phyloP scores from a whole-genome alignment of 2,329 filamentous ascomycete species.

The Arachnomyces sp. region DNA sequence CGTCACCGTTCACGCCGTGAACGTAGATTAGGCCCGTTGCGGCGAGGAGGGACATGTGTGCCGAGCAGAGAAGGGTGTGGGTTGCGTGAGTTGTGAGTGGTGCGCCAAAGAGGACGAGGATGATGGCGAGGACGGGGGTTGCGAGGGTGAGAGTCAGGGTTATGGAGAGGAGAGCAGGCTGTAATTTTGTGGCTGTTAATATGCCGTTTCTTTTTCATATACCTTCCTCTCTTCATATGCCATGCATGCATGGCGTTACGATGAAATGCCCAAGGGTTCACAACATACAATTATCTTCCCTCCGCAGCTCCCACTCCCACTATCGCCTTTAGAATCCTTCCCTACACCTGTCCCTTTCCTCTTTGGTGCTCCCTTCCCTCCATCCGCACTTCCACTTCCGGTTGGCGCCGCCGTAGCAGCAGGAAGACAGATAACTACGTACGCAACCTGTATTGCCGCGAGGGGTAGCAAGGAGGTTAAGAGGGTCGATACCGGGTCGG shows the following conservation, averaged over 20 bases:
- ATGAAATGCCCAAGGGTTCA: neutral
- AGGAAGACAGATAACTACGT: constrained; percentile 53
- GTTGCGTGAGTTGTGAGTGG: constrained; percentile 72
- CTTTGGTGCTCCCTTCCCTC: constrained; percentile 6
- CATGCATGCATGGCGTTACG: neutral
- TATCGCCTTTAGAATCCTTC: constrained; percentile 10
- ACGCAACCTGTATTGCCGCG: constrained; percentile 55
- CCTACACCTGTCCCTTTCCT: constrained; percentile 3
- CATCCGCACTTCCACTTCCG: constrained; percentile 11
- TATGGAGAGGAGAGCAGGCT: constrained; percentile 67
- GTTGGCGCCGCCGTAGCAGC: constrained; percentile 2
- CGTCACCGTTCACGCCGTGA: constrained; percentile 64
- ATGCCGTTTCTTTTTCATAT: neutral
- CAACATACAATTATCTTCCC: constrained; percentile 19
- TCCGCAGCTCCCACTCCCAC: constrained; percentile 8
- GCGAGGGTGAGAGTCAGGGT: constrained; percentile 44
- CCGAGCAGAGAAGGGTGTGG: constrained; percentile 72
- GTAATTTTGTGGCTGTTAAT: constrained; percentile 8
- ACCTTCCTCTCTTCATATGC: neutral
- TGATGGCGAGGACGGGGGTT: constrained; percentile 50
- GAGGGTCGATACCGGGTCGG: constrained; percentile 61
- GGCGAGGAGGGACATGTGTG: constrained; percentile 72
- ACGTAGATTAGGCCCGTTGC: constrained; percentile 77
- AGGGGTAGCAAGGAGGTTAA: constrained; percentile 55
- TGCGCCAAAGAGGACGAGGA: constrained; percentile 82